Base-by-base conservation (phyloP, 2,329 filamentous ascomycete species). In the Aspergillus vadensis region DNA sequence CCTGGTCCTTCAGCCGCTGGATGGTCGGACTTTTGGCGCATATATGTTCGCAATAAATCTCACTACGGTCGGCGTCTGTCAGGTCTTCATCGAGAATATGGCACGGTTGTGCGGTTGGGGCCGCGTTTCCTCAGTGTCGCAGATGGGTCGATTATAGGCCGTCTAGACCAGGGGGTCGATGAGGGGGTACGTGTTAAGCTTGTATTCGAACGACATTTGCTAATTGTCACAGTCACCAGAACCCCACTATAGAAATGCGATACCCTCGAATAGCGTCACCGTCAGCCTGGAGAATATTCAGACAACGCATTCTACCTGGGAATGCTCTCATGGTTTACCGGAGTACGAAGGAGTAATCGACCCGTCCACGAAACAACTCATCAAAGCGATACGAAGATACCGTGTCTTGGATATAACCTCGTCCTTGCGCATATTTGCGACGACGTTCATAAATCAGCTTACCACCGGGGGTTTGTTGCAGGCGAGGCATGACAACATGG, bases 101-200 rank as follows among this genome's bases (percentile, higher is more conserved):
- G 65, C 4, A 49, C 41, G 25, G 53, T 63, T 15, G 64, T 69
- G 30, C 65, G 64, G 2, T 21, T 67, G 21, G 65, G 65, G 1
- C 61, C 65, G 3, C 51, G 36, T n/a, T 38, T 47, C 14, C 48
- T 67, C 38, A 67, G 65, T 38, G 27, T 69, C 10, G 61, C 64
- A n/a, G 58, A 67, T 48, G 55, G 44, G 1, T 54, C 36, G 1
- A 41, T 44, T 12, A 57, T 67, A 44, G 43, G 25, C 1, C 27
- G 25, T 4, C 38, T 59, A 10, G 50, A 62, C 49, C 27, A 30
- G 9, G 43, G 21, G n/a, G 15, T 17, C 4, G 32, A 14, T 39
- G 19, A 57, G 19, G 51, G 55, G 54, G 62, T 61, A 55, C 41
- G 49, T 44, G 7, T 21, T 7, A 2, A 5, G 39, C n/a, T 25